Evolutionary conservation across 129 eudicot genomes (phyloP).

Genomic region (Escallonia herrerae): DNA sequence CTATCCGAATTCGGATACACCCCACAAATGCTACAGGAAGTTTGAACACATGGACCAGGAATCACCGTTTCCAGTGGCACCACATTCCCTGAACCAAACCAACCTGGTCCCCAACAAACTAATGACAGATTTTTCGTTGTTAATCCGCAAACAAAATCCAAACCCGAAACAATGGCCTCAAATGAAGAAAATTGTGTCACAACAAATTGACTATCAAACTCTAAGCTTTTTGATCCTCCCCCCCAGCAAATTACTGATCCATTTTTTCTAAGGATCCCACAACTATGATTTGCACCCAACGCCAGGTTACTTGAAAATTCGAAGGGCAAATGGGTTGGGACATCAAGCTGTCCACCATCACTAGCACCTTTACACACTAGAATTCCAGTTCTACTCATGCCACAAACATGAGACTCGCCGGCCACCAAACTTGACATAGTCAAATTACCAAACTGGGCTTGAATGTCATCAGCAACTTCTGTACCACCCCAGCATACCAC

Average conservation of each 20-base stretch:
- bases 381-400: constrained; percentile 27
- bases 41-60: constrained; percentile 52
- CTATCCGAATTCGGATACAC: constrained; percentile 30
- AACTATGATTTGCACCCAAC: constrained; percentile 45
- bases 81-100: constrained; percentile 11
- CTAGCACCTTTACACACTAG: constrained; percentile 45
- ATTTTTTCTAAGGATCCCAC: constrained; percentile 30
- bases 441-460: constrained; percentile 23
- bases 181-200: constrained; percentile 23
- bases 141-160: constrained; percentile 47
- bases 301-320: constrained; percentile 26
- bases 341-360: constrained; percentile 31
- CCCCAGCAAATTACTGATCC: constrained; percentile 53
- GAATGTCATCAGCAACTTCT: constrained; percentile 22
- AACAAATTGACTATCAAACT: neutral
- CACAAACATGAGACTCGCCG: constrained; percentile 52
- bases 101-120: constrained; percentile 50
- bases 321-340: constrained; percentile 31
- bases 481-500: constrained; percentile 35
- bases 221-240: constrained; percentile 14
- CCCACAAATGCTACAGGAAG: constrained; percentile 34
- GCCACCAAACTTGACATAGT: constrained; percentile 34
- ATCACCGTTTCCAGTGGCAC: constrained; percentile 31
- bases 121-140: constrained; percentile 30
- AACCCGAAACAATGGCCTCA: constrained; percentile 42